Base-by-base conservation (phyloP, 306 rosid species). In the Vachellia pachyceras region DNA sequence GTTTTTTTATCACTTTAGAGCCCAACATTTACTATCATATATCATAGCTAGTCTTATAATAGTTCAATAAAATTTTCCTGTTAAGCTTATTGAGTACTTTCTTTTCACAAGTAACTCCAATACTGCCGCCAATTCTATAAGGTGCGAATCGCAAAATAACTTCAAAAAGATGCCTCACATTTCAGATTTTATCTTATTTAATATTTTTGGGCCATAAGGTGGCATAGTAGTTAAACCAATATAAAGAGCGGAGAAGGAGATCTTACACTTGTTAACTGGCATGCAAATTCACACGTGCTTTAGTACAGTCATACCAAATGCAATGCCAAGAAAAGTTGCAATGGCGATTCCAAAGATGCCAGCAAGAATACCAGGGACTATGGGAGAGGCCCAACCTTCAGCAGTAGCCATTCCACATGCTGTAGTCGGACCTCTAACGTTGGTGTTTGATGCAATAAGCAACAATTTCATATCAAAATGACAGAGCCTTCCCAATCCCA, bases 341-440 rank as follows among this genome's bases (percentile, higher is more conserved):
- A 89, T 82, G 67, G 92, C 61, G 45, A 90, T 66, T 7, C 98
- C 95, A 60, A 88, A 91, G 74, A 85, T 88, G 77, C 97, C 97
- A 0, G 89, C 92, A 54, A 94, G 94, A 83, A 94, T 86, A 65
- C 85, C 90, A 83, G 92, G 94, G 88, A 90, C 94, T 72, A 89
- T 93, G 80, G 89, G 80, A 49, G 95, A 86, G 15, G 83, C 83
- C 94, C 94, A 91, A 5, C 92, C 90, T 81, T 89, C 84, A 14
- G 97, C 88, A 10, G 88, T 89, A 23, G 98, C 95, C 98, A 94
- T 91, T 35, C 95, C 92, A 85, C 95, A 88, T 20, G 98, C 92
- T 22, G 97, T 94, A 42, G 98, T 94, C 0, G 95, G 98, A 70
- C 95, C 94, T 58, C 97, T 95, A 41, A 94, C 77, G 13, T 89